A percentile compares a stretch with the other conserved stretches of the same genome.
These are phyloP conservation scores for Exophiala spinifera DNA, from an alignment of 2,329 filamentous ascomycete genomes.

Conservation along the genomic window DNA sequence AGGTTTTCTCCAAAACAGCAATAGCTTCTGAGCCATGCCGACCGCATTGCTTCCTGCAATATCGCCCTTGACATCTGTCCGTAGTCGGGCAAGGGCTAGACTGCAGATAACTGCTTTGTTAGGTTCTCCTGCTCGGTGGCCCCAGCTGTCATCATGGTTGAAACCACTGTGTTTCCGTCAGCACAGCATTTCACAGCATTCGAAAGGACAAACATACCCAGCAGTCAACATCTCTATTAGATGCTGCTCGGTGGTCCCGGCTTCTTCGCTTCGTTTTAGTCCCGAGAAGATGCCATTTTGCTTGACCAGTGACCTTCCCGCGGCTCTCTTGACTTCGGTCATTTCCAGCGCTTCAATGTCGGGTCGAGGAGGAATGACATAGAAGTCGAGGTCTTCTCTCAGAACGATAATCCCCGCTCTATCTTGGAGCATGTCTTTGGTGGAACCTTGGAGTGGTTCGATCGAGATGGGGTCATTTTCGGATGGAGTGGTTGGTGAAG, in stretches of 20 bases:
- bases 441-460: constrained; percentile 68
- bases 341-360: constrained; percentile 87
- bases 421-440: constrained; percentile 76
- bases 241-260: constrained; percentile 94
- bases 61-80: constrained; percentile 82
- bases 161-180: constrained; percentile 67
- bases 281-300: constrained; percentile 97
- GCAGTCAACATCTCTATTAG: constrained; percentile 99
- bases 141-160: constrained; percentile 92
- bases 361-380: constrained; percentile 81
- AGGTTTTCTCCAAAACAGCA: constrained; percentile 97
- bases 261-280: constrained; percentile 89
- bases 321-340: constrained; percentile 93
- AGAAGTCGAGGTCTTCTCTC: constrained; percentile 94
- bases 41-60: constrained; percentile 73
- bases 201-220: constrained; percentile 62
- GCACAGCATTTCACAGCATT: background rate
- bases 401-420: constrained; percentile 95
- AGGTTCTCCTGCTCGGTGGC: constrained; percentile 92
- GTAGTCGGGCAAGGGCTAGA: constrained; percentile 84
- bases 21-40: constrained; percentile 96
- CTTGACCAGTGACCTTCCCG: constrained; percentile 76
- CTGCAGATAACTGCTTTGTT: constrained; percentile 99
- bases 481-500: constrained; percentile 63
- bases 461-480: constrained; percentile 62